A percentile compares a stretch with the other conserved stretches of the same genome.
These are phyloP conservation scores for Erythrophleum fordii DNA, from an alignment of 306 rosid species.

Conservation along the genomic window DNA sequence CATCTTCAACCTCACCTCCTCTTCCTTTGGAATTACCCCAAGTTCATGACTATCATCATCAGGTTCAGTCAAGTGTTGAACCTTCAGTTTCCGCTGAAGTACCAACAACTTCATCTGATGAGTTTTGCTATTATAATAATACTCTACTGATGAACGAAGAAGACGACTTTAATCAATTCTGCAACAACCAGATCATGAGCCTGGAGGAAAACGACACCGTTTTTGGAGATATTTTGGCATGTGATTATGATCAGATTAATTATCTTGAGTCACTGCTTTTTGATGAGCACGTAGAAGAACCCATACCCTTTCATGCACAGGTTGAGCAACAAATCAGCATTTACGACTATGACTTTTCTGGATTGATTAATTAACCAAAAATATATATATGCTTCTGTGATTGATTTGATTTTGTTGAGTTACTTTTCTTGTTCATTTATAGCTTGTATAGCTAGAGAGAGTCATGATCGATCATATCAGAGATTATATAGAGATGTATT, in stretches of 20 bases:
- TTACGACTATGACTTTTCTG: slow-evolving; percentile 53
- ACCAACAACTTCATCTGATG: slow-evolving; percentile 32
- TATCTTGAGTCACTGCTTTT: slow-evolving; percentile 47
- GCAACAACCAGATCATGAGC: slow-evolving; percentile 29
- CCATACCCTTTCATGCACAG: slow-evolving; percentile 19
- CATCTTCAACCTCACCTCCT: slow-evolving; percentile 8
- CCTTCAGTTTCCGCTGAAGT: slow-evolving; percentile 29
- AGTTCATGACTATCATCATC: not conserved
- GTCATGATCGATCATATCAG: no score
- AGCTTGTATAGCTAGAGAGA: no score
- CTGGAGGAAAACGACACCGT: slow-evolving; percentile 16
- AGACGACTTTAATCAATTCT: slow-evolving; percentile 45
- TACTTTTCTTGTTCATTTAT: no score
- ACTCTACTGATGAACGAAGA: slow-evolving; percentile 21
- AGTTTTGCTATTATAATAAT: not conserved
- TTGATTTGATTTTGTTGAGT: no score
- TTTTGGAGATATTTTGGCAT: slow-evolving; percentile 24
- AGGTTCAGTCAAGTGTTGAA: slow-evolving; percentile 3
- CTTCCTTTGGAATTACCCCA: no score
- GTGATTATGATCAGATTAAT: slow-evolving; percentile 27
- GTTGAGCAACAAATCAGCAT: slow-evolving; percentile 48
- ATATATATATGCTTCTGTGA: no score
- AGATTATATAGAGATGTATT: no score
- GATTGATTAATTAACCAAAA: slow-evolving; percentile 26
- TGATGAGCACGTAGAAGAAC: slow-evolving; percentile 17